Conservation (phyloP, 208 protist species). For the Crithidia fasciculata region DNA sequence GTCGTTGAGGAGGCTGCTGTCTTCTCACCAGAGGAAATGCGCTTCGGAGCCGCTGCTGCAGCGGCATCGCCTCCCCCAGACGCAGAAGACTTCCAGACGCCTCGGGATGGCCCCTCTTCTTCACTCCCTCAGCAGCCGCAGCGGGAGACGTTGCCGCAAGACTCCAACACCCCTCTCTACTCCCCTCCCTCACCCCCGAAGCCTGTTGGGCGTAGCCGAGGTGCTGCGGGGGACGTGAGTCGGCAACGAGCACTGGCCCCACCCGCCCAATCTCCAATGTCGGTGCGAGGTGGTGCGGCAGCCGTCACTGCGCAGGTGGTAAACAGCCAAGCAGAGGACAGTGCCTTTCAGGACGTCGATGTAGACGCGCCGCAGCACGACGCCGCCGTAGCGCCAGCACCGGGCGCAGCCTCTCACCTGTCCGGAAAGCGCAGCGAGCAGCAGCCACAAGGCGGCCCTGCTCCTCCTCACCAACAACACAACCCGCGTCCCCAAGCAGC, state of each 20-base stretch:
- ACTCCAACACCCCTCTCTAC: conserved; percentile 12
- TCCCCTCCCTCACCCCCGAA: conserved; percentile 3
- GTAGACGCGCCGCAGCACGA: neutral
- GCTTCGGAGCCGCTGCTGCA: no score
- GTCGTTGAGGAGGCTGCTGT: neutral
- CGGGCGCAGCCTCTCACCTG: no score
- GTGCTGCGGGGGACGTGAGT: neutral
- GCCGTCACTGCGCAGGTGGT: no score
- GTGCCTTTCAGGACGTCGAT: conserved; percentile 1
- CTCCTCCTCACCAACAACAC: no score
- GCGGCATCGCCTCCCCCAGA: no score
- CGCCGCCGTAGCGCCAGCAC: no score
- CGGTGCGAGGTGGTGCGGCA: neutral
- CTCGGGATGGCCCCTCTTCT: neutral
- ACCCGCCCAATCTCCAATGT: neutral
- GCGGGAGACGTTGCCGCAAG: neutral
- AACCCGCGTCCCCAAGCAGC: no score
- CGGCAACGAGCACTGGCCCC: conserved; percentile 2
- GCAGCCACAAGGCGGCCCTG: no score
- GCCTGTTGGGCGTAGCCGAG: neutral
- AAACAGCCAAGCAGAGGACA: neutral
- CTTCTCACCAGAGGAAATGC: neutral
- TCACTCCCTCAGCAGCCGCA: neutral
- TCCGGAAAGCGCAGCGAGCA: no score
- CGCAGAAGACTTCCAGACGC: neutral